These are phyloP conservation scores for Solioccasus polychromus DNA, from an alignment of 768 basidiomycete genomes.

Conservation along the genomic window DNA sequence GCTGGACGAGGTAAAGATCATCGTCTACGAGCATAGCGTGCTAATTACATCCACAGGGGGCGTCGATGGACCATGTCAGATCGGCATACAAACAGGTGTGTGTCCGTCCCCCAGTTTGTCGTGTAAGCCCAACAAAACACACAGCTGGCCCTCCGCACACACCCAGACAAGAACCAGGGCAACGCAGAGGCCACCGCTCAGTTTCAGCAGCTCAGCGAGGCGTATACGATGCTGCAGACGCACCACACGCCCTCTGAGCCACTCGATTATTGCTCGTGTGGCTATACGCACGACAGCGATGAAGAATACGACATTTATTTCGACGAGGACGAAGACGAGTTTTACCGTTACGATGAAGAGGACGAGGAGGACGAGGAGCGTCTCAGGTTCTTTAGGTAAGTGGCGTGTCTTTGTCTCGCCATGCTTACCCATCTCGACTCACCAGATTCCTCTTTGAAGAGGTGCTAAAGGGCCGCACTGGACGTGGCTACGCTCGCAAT, in stretches of 20 bases:
- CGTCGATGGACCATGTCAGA: conserved; percentile 63
- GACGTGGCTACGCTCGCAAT: conserved; percentile 22
- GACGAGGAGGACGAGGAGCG: conserved; percentile 34
- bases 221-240: conserved; percentile 59
- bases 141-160: conserved; percentile 62
- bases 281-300: conserved; percentile 33
- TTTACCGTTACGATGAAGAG: conserved; percentile 29
- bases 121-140: background rate
- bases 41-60: conserved; percentile 41
- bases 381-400: conserved; percentile 47
- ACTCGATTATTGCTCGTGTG: conserved; percentile 14
- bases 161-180: conserved; percentile 75
- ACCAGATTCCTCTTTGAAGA: conserved; percentile 49
- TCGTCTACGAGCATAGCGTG: background rate
- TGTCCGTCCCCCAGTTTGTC: conserved; percentile 1
- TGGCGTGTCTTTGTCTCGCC: background rate
- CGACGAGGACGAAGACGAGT: conserved; percentile 29
- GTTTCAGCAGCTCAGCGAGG: conserved; percentile 69
- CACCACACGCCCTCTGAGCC: conserved; percentile 40
- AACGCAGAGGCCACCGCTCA: conserved; percentile 63
- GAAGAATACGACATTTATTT: conserved; percentile 36
- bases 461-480: conserved; percentile 37
- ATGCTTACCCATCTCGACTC: conserved; percentile 4
- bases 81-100: conserved; percentile 65
- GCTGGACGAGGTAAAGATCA: conserved; percentile 45